Conservation (phyloP, 495 filamentous ascomycete species). For the Xylaria telfairii region DNA sequence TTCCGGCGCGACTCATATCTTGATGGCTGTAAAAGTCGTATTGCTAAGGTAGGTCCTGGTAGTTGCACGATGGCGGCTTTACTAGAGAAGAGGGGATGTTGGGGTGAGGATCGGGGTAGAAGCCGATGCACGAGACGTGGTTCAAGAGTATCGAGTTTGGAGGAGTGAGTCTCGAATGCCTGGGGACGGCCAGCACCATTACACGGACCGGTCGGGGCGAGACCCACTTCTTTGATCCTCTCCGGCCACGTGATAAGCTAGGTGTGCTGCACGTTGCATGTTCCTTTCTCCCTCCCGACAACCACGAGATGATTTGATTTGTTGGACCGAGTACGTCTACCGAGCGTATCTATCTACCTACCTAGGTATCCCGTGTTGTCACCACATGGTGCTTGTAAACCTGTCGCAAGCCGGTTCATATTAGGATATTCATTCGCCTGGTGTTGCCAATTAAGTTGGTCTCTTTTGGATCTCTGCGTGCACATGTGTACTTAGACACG, state of each 20-base stretch:
- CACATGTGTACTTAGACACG: not conserved
- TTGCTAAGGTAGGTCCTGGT: constrained; percentile 14
- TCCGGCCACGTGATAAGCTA: constrained; percentile 23
- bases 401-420: not conserved
- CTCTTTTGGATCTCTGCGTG: not conserved
- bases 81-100: constrained; percentile 11
- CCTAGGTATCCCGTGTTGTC: not conserved
- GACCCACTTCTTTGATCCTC: constrained; percentile 18
- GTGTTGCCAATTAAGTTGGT: not conserved
- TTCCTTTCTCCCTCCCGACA: not conserved
- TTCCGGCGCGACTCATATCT: constrained; percentile 76
- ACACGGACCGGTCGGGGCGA: constrained; percentile 21
- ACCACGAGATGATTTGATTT: not conserved
- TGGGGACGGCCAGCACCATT: constrained; percentile 5
- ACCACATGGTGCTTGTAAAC: not conserved
- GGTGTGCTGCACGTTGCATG: not conserved
- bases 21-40: constrained; percentile 24
- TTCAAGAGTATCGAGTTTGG: constrained; percentile 20
- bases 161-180: constrained; percentile 27
- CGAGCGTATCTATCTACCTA: not conserved
- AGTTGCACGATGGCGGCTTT: constrained; percentile 20
- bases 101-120: constrained; percentile 27
- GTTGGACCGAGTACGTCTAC: not conserved
- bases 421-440: not conserved
- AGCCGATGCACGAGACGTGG: constrained; percentile 29